Evolutionary conservation across 352 stramenopile genomes (phyloP), one percentile per base, ranked within the genome.

Genomic region (Phytophthora hybrid): DNA sequence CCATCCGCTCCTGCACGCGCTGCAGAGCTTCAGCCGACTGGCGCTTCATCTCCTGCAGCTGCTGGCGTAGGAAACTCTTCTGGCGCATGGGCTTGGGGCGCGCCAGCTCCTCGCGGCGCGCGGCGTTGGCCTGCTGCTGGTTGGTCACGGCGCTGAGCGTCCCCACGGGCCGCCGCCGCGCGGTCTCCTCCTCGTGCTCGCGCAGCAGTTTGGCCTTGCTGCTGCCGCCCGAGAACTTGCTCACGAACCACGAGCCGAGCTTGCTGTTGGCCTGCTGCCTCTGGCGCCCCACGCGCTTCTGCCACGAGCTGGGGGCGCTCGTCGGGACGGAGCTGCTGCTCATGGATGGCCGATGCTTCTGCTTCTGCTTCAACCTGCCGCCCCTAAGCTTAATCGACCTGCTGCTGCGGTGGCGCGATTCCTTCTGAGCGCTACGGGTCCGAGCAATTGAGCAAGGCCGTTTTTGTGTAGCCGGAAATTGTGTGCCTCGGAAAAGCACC

Each of bases 41-140:
- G 32, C 82, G 77, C 81, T 93, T 93, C 87, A 93, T 93, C 74
- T 93, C 87, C 41, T 90, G 71, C 18, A 93, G 73, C 64, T 93
- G 84, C 52, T 84, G 79, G 13, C 85, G 81, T 52, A 93, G 37
- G 41, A 92, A 93, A 59, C 85, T 93, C 49, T 82, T 76, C 77
- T 93, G 87, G 0, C 82, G 71, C 80, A 89, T 77, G 56, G 85
- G 78, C 29, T 80, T 84, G 16, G 75, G 61, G 1, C 63, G 74
- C 8, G 57, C 34, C 5, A 78, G 52, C 53, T 83, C 76, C 44
- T 69, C 69, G 0, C 72, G 74, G 7, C 64, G 68, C 3, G 67
- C 74, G 8, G 68, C 66, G 37, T 72, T 83, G 37, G 70, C 73
- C 49, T 73, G 78, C 41, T 69, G 68, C 56, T 80, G 73, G 64